phyloP scores from a whole-genome alignment of 345 rosid genomes.

The Euphorbia pulcherrima region DNA sequence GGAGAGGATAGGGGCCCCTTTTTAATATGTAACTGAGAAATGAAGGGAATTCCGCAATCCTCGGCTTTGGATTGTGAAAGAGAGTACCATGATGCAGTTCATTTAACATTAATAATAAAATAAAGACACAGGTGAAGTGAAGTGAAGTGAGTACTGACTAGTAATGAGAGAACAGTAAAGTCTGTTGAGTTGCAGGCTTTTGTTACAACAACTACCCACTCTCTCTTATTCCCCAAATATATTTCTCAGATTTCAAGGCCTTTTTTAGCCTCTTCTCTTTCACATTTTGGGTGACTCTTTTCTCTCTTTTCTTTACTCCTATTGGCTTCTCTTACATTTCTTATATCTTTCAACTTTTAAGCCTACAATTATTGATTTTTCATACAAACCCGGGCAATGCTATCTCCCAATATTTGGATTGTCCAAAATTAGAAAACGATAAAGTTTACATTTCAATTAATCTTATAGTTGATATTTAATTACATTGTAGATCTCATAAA shows the following conservation, averaged over 20 bases:
- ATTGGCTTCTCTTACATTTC: not conserved
- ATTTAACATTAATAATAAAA: no score
- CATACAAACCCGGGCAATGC: no score
- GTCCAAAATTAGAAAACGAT: no score
- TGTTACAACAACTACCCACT: not conserved
- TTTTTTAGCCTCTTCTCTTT: not conserved
- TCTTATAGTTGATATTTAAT: no score
- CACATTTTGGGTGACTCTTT: not conserved
- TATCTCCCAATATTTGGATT: no score
- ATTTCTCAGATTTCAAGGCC: not conserved
- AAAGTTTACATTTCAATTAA: no score
- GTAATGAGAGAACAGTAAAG: not conserved
- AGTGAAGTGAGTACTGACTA: not conserved
- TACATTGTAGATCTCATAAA: no score
- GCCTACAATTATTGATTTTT: no score
- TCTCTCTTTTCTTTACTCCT: not conserved
- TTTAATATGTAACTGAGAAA: no score
- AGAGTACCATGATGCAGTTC: not conserved
- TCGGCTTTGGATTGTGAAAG: constrained; percentile 7
- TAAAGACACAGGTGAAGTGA: no score
- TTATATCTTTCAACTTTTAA: not conserved
- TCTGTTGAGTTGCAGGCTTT: not conserved
- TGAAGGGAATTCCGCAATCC: constrained; percentile 9
- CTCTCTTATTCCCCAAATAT: no score
- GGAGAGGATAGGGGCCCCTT: not conserved